Percentiles rank a stretch among this genome's conserved stretches.
Evolutionary conservation across 2,329 filamentous ascomycete species (phyloP).

Genomic region (Colletotrichum magnum): DNA sequence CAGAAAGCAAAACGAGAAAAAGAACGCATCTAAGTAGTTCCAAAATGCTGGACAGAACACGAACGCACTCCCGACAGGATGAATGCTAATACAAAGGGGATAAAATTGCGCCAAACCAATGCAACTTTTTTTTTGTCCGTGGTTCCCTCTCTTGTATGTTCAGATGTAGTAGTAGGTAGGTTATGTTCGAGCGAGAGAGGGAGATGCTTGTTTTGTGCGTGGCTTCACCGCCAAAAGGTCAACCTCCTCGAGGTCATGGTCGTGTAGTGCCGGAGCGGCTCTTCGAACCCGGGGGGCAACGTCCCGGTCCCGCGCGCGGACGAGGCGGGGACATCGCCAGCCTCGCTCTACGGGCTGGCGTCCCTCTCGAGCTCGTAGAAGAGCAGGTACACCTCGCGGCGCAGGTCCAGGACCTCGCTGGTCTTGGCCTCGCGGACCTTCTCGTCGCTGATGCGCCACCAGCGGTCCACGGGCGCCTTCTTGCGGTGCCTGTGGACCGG

Average conservation of each 20-base stretch:
- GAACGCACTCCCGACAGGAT: not conserved
- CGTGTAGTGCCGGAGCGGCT: conserved; percentile 27
- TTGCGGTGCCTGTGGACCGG: conserved; percentile 61
- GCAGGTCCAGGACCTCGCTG: conserved; percentile 90
- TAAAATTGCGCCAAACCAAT: conserved; percentile 18
- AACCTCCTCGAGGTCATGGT: conserved; percentile 20
- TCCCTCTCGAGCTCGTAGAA: conserved; percentile 90
- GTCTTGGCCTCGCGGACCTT: conserved; percentile 97
- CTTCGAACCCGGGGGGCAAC: conserved; percentile 30
- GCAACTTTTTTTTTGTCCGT: conserved; percentile 24
- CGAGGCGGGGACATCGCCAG: conserved; percentile 33
- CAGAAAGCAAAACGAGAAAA: not conserved
- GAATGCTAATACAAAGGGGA: conserved; percentile 14
- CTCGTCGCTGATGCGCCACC: conserved; percentile 99
- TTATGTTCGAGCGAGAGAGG: conserved; percentile 22
- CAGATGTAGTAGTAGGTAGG: not conserved
- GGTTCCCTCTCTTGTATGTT: conserved; percentile 1
- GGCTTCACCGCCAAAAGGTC: conserved; percentile 27
- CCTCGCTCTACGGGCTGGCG: conserved; percentile 40
- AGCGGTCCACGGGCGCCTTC: conserved; percentile 76
- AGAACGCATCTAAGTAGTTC: not conserved
- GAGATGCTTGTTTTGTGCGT: not conserved
- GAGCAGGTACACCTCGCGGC: conserved; percentile 93
- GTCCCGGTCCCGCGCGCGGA: conserved; percentile 17
- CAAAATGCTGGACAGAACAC: not conserved